phyloP scores from a whole-genome alignment of 2,329 filamentous ascomycete species.

The Colletotrichum lupini region DNA sequence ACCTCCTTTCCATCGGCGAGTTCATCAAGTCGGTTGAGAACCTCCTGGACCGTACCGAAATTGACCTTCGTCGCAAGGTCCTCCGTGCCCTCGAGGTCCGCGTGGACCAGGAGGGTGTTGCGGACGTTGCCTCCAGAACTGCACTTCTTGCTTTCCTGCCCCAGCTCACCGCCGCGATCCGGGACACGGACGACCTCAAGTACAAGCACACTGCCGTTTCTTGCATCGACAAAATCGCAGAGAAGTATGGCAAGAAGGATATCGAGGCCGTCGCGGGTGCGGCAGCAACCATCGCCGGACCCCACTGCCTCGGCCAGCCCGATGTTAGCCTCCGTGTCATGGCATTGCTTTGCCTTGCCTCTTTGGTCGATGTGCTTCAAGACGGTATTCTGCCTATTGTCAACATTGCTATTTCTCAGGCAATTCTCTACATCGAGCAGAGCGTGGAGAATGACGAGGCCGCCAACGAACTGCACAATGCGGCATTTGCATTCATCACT shows the following conservation, averaged over 20 bases:
- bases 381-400: constrained; percentile 88
- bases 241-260: constrained; percentile 96
- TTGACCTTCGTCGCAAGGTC: constrained; percentile 82
- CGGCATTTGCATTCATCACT: constrained; percentile 82
- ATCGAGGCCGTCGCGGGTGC: constrained; percentile 79
- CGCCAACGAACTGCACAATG: constrained; percentile 79
- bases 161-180: constrained; percentile 80
- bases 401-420: constrained; percentile 78
- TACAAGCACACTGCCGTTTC: constrained; percentile 88
- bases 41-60: constrained; percentile 79
- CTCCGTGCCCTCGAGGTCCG: constrained; percentile 84
- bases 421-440: constrained; percentile 76
- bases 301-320: constrained; percentile 78
- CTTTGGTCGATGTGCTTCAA: constrained; percentile 86
- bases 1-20: constrained; percentile 85
- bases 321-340: constrained; percentile 82
- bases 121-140: constrained; percentile 74
- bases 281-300: constrained; percentile 80
- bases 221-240: constrained; percentile 91
- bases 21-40: constrained; percentile 90
- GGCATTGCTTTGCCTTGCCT: constrained; percentile 89
- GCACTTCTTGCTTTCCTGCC: constrained; percentile 83
- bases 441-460: constrained; percentile 67
- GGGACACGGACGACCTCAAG: constrained; percentile 75
- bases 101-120: constrained; percentile 77